Conservation (phyloP, 805 yeast species). For the Yamadazyma philogaea region DNA sequence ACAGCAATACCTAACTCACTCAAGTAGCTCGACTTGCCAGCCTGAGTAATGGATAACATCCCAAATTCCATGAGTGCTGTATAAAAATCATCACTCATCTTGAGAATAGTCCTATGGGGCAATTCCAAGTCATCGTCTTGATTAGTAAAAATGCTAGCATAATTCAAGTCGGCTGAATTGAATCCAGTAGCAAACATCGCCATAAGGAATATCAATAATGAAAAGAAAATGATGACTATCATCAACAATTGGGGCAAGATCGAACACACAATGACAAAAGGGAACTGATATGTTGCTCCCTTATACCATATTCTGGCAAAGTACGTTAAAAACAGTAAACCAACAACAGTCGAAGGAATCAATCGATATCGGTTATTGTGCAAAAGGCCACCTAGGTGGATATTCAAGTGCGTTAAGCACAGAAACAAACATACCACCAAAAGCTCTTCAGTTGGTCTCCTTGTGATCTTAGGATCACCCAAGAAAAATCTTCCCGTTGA, state of each 20-base stretch:
- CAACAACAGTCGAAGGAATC: conserved; percentile 60
- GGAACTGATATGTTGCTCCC: conserved; percentile 48
- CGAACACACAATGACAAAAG: conserved; percentile 54
- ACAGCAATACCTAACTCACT: conserved; percentile 51
- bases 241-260: conserved; percentile 66
- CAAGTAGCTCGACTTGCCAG: conserved; percentile 63
- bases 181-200: conserved; percentile 60
- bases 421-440: conserved; percentile 54
- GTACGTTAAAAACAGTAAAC: conserved; percentile 49
- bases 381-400: conserved; percentile 61
- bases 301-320: conserved; percentile 32
- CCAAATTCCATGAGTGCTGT: conserved; percentile 60
- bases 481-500: conserved; percentile 28
- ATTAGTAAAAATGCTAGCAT: conserved; percentile 30
- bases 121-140: conserved; percentile 21
- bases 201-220: conserved; percentile 50
- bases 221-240: conserved; percentile 46
- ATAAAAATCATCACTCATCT: conserved; percentile 41
- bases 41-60: conserved; percentile 60
- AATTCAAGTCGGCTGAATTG: conserved; percentile 31
- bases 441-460: conserved; percentile 52
- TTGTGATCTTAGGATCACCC: conserved; percentile 17
- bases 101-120: conserved; percentile 11
- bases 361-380: conserved; percentile 54
- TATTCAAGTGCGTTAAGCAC: conserved; percentile 53